Base-by-base conservation (phyloP, 257 asterid species). In the Solanum appendiculatum region DNA sequence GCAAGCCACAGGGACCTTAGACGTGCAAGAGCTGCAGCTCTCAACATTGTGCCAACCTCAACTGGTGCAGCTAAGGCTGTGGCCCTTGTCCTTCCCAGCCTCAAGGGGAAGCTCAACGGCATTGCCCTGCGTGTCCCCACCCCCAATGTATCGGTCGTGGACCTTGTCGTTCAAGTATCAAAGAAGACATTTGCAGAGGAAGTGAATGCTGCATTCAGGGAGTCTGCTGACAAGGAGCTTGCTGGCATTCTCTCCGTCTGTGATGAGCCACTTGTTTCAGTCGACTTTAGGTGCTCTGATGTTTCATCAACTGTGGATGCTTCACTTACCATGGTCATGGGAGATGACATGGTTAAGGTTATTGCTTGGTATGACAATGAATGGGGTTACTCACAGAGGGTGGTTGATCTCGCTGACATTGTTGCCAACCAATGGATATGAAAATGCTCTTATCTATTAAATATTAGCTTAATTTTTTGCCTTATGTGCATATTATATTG, bases 301-400 rank as follows among this genome's bases (percentile, higher is more conserved):
- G 97, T 95, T 20, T 96, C 98, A 5, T 95, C 99, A 6, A 94
- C 98, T 0, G 93, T 96, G 3, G 98, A 96, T 48, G 81, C 96
- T 33, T 95, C 98, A 1, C 83, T 96, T 66, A 95, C 98, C 4
- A 95, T 96, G 99, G 99, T 96, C 27, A 96, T 96, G 98, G 97
- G 98, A 88, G 98, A 96, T 75, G 98, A 96, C 87, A 95, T 94
- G 98, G 46, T 70, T 34, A 96, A 96, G 96, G 98, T 68, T 96
- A 93, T 96, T 34, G 99, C 98, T 11, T 95, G 98, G 99, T 96
- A 95, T 73, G 99, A 95, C 89, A 96, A 95, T 48, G 98, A 95
- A 89, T 96, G 98, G 95, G 98, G 98, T 5, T 96, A 96, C 93
- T 96, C 99, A 14, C 98, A 96, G 92, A 94, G 99, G 93, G 99